Evolutionary conservation across 345 rosid species (phyloP), one percentile per base, ranked within the genome.

Genomic region (Lumnitzera racemosa): DNA sequence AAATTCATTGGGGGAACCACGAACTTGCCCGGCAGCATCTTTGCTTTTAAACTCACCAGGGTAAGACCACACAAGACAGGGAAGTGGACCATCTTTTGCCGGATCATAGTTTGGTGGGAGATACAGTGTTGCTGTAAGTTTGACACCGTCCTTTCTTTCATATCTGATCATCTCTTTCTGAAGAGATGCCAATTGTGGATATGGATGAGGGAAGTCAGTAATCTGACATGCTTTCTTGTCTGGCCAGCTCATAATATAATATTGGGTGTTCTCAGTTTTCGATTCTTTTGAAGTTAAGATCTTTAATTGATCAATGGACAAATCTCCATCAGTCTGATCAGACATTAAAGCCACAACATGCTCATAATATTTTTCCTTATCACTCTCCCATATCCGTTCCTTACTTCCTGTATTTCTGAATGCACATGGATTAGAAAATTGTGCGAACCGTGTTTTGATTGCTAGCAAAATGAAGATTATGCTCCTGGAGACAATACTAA

Each of bases 41-140:
- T 90, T 94, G 85, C 95, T 94, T 75, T 94, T 94, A 71, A 94
- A 94, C 78, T 94, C 99, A 67, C 99, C 97, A 49, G 97, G 97
- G 51, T 94, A 90, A 53, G 99, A 94, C 99, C 99, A 94, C 53
- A 90, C 75, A 56, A 94, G 69, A 74, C 97, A 94, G 56, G 96
- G 96, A 62, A 94, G 92, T 59, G 99, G 92, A 24, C 95, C 97
- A 31, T 88, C 99, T 70, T 84, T 88, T 59, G 80, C 71, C 17
- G 92, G 85, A 83, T 88, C 96, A 79, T 90, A 90, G 64, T 80
- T 85, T 25, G 95, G 99, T 23, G 99, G 97, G 70, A 94, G 71
- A 76, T 88, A 94, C 54, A 94, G 75, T 56, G 97, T 94, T 63
- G 97, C 99, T 52, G 95, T 88, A 59, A 94, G 97, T 68, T 84